Percentiles rank a stretch among this genome's conserved stretches.
These are phyloP conservation scores for Sclerotinia nivalis DNA, from an alignment of 2,329 filamentous ascomycete genomes.

Conservation along the genomic window DNA sequence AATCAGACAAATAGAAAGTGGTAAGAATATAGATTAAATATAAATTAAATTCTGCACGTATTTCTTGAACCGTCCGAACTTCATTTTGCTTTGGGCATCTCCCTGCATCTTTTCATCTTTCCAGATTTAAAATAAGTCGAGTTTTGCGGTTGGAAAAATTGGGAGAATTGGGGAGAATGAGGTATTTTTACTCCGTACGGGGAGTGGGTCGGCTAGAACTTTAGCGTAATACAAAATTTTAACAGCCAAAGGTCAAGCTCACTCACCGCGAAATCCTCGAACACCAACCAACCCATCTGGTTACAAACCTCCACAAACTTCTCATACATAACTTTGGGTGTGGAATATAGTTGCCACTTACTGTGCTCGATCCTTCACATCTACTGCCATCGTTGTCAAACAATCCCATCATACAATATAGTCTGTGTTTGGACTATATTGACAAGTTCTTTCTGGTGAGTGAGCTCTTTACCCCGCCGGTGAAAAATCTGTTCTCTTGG, in stretches of 20 bases:
- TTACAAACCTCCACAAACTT: background rate
- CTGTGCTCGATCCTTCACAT: background rate
- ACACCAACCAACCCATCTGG: constrained; percentile 1
- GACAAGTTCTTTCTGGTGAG: background rate
- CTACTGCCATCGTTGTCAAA: background rate
- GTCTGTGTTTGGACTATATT: constrained; percentile 2
- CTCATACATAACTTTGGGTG: background rate
- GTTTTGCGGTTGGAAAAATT: background rate
- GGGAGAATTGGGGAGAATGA: background rate
- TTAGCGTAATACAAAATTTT: constrained; percentile 14
- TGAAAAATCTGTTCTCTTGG: background rate
- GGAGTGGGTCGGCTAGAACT: background rate
- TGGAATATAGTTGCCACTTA: constrained; percentile 3
- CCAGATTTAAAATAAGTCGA: background rate
- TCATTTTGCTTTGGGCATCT: background rate
- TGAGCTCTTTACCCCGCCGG: constrained; percentile 2
- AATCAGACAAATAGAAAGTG: background rate
- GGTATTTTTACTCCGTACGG: constrained; percentile 2
- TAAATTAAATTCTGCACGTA: background rate
- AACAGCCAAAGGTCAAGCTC: background rate
- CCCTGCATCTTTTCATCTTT: no score
- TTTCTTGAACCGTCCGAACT: background rate
- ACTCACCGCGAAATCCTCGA: background rate
- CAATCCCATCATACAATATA: background rate
- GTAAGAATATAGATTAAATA: background rate